A percentile compares a stretch with the other conserved stretches of the same genome.
Evolutionary conservation across 163 green algal genomes (phyloP).

Genomic region (Chloromonas sp.): DNA sequence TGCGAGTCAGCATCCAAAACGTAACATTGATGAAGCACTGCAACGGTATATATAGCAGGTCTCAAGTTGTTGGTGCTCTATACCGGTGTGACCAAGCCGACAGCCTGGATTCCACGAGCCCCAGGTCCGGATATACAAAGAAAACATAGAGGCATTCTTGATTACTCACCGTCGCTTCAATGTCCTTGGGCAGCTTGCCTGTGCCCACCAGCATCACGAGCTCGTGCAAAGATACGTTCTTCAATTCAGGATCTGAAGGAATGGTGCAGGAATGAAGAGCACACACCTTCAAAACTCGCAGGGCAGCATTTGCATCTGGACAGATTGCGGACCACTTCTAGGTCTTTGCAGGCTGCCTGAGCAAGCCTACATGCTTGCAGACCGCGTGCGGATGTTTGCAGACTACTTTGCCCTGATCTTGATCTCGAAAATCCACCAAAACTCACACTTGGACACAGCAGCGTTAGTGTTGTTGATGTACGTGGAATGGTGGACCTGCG

Average conservation of each 20-base stretch:
- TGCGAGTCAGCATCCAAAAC: too few relatives aligned
- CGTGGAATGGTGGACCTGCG: neutral
- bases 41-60: too few relatives aligned
- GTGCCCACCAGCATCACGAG: neutral
- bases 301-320: neutral
- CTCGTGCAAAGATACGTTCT: neutral
- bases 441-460: neutral
- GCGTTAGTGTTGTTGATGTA: neutral
- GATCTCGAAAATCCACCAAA: neutral
- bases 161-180: neutral
- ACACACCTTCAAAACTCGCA: neutral
- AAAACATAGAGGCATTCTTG: too few relatives aligned
- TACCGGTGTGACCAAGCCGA: neutral
- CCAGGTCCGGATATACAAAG: neutral
- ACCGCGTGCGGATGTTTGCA: neutral
- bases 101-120: neutral
- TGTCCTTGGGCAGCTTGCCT: constrained; percentile 4
- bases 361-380: neutral
- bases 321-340: neutral
- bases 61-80: too few relatives aligned
- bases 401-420: neutral
- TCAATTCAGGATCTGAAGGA: neutral
- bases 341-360: neutral
- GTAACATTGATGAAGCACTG: too few relatives aligned
- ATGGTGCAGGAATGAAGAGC: neutral